Conservation (phyloP, 192 early-diverging fungal species). For the Linnemannia elongata region DNA sequence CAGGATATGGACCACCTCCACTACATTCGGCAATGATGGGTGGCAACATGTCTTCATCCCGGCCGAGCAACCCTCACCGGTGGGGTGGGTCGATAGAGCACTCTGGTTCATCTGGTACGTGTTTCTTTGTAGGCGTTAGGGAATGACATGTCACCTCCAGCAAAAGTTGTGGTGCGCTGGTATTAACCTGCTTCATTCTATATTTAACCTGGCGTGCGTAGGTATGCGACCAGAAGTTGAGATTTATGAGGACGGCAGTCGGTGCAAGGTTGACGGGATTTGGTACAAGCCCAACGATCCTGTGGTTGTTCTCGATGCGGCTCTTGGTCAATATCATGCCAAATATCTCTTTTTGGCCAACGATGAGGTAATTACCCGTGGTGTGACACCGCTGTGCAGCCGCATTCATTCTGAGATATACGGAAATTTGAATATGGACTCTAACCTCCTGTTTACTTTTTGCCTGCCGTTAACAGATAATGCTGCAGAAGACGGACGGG, state of each 20-base stretch:
- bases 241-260: slow-evolving; percentile 18
- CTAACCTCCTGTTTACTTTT: neutral
- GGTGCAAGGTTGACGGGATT: slow-evolving; percentile 17
- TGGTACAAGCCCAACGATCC: slow-evolving; percentile 30
- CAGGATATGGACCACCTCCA: neutral
- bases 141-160: neutral
- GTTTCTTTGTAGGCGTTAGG: neutral
- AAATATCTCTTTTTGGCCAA: slow-evolving; percentile 19
- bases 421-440: too few species aligned
- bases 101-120: neutral
- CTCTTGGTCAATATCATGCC: slow-evolving; percentile 28
- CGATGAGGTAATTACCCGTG: slow-evolving; percentile 10
- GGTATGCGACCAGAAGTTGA: slow-evolving; percentile 16
- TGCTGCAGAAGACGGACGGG: slow-evolving; percentile 32
- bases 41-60: neutral
- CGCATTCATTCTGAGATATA: too few species aligned
- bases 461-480: neutral
- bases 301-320: slow-evolving; percentile 20
- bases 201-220: neutral
- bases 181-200: neutral
- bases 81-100: slow-evolving; percentile 5
- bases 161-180: neutral
- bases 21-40: neutral
- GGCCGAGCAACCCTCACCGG: neutral
- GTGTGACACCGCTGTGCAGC: too few species aligned